These are phyloP conservation scores for Vararia minispora DNA, from an alignment of 768 basidiomycete species.

Conservation along the genomic window DNA sequence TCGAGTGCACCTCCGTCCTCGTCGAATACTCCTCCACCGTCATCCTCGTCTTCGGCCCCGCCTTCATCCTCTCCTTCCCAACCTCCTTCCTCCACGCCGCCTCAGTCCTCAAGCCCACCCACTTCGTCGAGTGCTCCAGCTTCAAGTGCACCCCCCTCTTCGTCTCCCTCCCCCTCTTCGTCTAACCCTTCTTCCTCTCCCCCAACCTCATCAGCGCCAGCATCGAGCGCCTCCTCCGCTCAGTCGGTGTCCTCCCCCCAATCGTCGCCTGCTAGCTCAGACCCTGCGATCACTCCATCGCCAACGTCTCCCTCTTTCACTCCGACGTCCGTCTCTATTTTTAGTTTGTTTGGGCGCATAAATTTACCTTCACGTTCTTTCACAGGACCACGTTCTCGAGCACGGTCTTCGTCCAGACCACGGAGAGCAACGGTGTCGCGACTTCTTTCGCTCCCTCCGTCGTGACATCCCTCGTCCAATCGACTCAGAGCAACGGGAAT, in stretches of 20 bases:
- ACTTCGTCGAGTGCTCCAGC: slow-evolving; percentile 3
- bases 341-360: not conserved
- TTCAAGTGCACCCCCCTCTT: too few species aligned
- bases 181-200: not conserved
- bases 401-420: slow-evolving; percentile 47
- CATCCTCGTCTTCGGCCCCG: slow-evolving; percentile 11
- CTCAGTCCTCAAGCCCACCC: slow-evolving; percentile 4
- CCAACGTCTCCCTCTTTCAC: slow-evolving; percentile 7
- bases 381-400: slow-evolving; percentile 42
- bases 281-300: not conserved
- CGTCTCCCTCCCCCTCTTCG: not conserved
- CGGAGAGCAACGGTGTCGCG: slow-evolving; percentile 40
- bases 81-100: slow-evolving; percentile 10
- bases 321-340: slow-evolving; percentile 15
- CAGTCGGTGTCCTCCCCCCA: not conserved
- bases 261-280: not conserved
- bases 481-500: slow-evolving; percentile 42
- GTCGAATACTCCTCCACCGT: slow-evolving; percentile 12
- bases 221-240: not conserved
- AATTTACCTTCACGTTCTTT: not conserved
- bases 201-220: not conserved
- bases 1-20: slow-evolving; percentile 7
- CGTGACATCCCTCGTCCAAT: slow-evolving; percentile 45
- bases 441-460: slow-evolving; percentile 41
- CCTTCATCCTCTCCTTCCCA: slow-evolving; percentile 9